Evolutionary conservation across 768 basidiomycete genomes (phyloP).

Genomic region (Cubamyces sp.): DNA sequence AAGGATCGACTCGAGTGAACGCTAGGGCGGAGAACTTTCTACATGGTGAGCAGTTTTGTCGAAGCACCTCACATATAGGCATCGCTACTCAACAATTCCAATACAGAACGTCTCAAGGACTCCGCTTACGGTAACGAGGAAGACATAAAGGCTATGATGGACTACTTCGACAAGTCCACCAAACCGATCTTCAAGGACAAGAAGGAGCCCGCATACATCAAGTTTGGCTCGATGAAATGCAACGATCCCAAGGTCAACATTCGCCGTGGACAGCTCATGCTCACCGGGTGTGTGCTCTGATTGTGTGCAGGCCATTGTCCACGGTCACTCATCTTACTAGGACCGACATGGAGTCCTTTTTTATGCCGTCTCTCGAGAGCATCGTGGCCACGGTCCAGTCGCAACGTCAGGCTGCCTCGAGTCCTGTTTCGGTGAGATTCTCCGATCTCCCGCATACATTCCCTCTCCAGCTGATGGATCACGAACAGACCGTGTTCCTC

Average conservation of each 20-base stretch:
- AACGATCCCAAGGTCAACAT: slow-evolving; percentile 45
- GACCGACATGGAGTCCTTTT: slow-evolving; percentile 46
- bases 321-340: slow-evolving; percentile 16
- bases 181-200: slow-evolving; percentile 49
- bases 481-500: slow-evolving; percentile 72
- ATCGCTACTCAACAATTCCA: not conserved
- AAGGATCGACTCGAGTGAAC: slow-evolving; percentile 47
- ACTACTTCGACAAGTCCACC: slow-evolving; percentile 45
- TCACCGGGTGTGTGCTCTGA: slow-evolving; percentile 40
- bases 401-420: slow-evolving; percentile 12
- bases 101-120: slow-evolving; percentile 11
- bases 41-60: slow-evolving; percentile 29
- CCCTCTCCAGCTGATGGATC: slow-evolving; percentile 36
- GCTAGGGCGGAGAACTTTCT: slow-evolving; percentile 39
- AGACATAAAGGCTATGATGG: slow-evolving; percentile 42
- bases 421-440: slow-evolving; percentile 3
- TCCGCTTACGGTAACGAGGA: slow-evolving; percentile 41
- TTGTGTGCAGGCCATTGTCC: not conserved
- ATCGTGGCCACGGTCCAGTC: slow-evolving; percentile 31
- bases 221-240: slow-evolving; percentile 46
- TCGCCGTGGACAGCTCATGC: slow-evolving; percentile 43
- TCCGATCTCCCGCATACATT: not conserved
- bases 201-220: slow-evolving; percentile 44
- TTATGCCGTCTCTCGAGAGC: slow-evolving; percentile 48
- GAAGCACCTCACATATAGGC: not conserved